A percentile compares a stretch with the other conserved stretches of the same genome.
Evolutionary conservation across 2,329 filamentous ascomycete genomes (phyloP).

Genomic region (Pseudogymnoascus sp.): DNA sequence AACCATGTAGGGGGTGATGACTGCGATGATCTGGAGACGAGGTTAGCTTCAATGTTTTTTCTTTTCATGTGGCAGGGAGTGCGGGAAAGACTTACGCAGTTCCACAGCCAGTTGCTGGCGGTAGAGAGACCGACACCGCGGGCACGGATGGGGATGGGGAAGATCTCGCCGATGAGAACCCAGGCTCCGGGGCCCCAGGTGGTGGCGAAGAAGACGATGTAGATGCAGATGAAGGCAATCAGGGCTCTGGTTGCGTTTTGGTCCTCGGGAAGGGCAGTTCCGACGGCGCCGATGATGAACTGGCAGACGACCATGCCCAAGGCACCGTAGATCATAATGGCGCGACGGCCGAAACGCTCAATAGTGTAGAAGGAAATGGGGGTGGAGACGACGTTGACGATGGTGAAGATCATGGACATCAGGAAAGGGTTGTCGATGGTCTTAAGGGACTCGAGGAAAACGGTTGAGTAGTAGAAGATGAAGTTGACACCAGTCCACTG

Average conservation of each 20-base stretch:
- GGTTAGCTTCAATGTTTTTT: constrained; percentile 27
- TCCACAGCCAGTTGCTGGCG: constrained; percentile 88
- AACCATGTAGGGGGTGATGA: constrained; percentile 66
- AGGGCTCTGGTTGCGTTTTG: constrained; percentile 53
- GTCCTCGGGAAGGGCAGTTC: constrained; percentile 36
- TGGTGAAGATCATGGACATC: constrained; percentile 70
- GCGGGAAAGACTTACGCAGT: constrained; percentile 56
- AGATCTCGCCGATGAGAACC: constrained; percentile 82
- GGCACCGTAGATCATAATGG: constrained; percentile 70
- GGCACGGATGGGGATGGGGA: constrained; percentile 79
- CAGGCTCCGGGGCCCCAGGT: constrained; percentile 77
- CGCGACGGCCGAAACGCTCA: constrained; percentile 72
- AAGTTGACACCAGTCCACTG: constrained; percentile 77
- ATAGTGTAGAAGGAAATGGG: constrained; percentile 82
- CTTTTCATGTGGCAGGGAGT: no score
- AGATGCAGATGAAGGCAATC: constrained; percentile 84
- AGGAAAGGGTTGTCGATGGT: constrained; percentile 73
- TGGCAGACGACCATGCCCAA: constrained; percentile 78
- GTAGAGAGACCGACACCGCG: constrained; percentile 82
- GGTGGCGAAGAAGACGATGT: constrained; percentile 85
- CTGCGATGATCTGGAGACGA: constrained; percentile 39
- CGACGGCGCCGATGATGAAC: constrained; percentile 75
- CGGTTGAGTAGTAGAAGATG: constrained; percentile 80
- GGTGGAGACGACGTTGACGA: constrained; percentile 81
- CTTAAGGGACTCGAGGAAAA: constrained; percentile 72